These are phyloP conservation scores for Auricularia heimuer DNA, from an alignment of 768 basidiomycete species.

Conservation along the genomic window DNA sequence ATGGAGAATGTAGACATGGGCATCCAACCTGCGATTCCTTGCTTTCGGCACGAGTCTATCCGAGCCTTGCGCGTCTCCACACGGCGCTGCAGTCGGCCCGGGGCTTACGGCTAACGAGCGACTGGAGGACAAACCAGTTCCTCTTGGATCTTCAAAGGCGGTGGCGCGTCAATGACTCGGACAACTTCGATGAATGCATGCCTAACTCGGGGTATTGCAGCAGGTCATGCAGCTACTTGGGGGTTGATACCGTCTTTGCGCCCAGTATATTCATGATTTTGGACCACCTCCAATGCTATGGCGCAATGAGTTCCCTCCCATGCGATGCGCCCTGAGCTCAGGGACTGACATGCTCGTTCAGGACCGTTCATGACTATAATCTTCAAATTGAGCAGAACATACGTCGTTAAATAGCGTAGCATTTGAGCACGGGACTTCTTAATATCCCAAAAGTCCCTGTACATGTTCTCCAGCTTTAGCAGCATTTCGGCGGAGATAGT, in stretches of 20 bases:
- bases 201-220: slow-evolving; percentile 56
- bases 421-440: slow-evolving; percentile 13
- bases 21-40: too few species aligned
- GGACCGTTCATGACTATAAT: slow-evolving; percentile 5
- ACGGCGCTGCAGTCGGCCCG: neutral
- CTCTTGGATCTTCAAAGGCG: slow-evolving; percentile 45
- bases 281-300: slow-evolving; percentile 72
- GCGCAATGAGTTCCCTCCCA: slow-evolving; percentile 47
- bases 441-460: too few species aligned
- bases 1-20: neutral
- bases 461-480: too few species aligned
- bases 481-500: too few species aligned
- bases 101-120: too few species aligned
- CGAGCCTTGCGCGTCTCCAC: neutral
- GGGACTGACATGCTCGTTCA: slow-evolving; percentile 41
- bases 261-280: slow-evolving; percentile 51
- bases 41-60: too few species aligned
- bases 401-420: neutral
- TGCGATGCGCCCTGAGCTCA: neutral
- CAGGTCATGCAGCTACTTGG: slow-evolving; percentile 28
- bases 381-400: neutral
- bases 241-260: slow-evolving; percentile 18
- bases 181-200: slow-evolving; percentile 71
- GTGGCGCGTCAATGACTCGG: slow-evolving; percentile 62
- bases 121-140: slow-evolving; percentile 24